Evolutionary conservation across 345 rosid genomes (phyloP), one percentile per base, ranked within the genome.

Genomic region (Theobroma cacao): DNA sequence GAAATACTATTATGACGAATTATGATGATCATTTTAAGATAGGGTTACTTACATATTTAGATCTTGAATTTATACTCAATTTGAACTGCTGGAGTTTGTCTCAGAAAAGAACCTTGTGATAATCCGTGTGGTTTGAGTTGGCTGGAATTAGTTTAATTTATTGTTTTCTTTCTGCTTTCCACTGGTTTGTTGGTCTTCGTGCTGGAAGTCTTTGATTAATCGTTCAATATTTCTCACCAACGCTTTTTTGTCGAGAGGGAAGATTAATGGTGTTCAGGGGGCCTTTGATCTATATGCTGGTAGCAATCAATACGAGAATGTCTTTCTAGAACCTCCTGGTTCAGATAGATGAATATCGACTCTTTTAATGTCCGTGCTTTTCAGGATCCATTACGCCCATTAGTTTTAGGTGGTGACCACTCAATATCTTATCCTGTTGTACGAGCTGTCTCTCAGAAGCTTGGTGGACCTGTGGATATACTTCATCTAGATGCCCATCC

Each of bases 401-500:
- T 94, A 43, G 95, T 96, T 70, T 86, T 96, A 86, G 99, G 99
- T 31, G 99, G 99, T 66, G 99, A 96, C 67, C 99, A 96, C 86
- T 96, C 98, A 0, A 96, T 96, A 79, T 88, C 97, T 43, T 96
- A 72, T 86, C 98, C 98, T 1, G 98, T 94, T 73, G 89, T 96
- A 50, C 87, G 99, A 87, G 98, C 98, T 1, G 92, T 96, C 58
- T 91, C 98, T 53, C 92, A 94, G 87, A 96, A 92, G 89, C 94
- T 96, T 74, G 98, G 98, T 33, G 98, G 99, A 53, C 98, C 97
- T 71, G 89, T 96, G 61, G 99, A 96, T 84, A 87, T 96, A 75
- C 97, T 96, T 84, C 99, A 96, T 85, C 83, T 96, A 28, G 99
- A 96, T 88, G 98, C 99, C n/a, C 99, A 96, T 84, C 99, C 98